Percentiles rank a stretch among this genome's conserved stretches.
These are phyloP conservation scores for Magnusiomyces ingens DNA, from an alignment of 1,139 yeast species.

Conservation along the genomic window DNA sequence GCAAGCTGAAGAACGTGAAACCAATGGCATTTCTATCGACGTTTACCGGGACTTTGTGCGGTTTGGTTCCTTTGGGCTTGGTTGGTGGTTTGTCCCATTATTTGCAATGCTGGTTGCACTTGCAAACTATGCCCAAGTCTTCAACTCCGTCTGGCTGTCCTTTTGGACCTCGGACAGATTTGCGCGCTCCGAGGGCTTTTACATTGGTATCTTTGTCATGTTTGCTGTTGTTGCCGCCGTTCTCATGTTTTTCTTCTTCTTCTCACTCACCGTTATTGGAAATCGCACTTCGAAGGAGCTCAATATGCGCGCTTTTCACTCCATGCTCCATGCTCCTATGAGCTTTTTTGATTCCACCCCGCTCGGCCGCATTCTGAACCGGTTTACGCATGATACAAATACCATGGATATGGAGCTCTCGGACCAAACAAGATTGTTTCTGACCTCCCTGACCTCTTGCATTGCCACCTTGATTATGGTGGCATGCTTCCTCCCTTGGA, in stretches of 20 bases:
- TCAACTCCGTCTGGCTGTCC: slow-evolving; percentile 77
- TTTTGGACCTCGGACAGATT: slow-evolving; percentile 70
- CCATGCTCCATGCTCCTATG: slow-evolving; percentile 72
- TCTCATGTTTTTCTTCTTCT: slow-evolving; percentile 39
- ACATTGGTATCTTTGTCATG: slow-evolving; percentile 67
- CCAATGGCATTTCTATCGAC: slow-evolving; percentile 40
- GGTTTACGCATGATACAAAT: slow-evolving; percentile 81
- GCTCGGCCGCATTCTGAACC: slow-evolving; percentile 60
- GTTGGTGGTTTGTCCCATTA: slow-evolving; percentile 38
- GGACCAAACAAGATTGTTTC: slow-evolving; percentile 39
- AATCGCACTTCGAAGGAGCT: slow-evolving; percentile 36
- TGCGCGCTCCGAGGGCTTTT: slow-evolving; percentile 44
- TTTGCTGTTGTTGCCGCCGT: slow-evolving; percentile 38
- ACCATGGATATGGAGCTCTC: slow-evolving; percentile 63
- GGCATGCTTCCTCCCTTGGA: slow-evolving; percentile 69
- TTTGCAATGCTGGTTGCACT: slow-evolving; percentile 39
- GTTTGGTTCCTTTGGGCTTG: slow-evolving; percentile 50
- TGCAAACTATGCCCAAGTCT: slow-evolving; percentile 54
- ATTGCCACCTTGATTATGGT: slow-evolving; percentile 62
- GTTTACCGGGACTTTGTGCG: slow-evolving; percentile 48
- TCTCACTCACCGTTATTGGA: slow-evolving; percentile 44
- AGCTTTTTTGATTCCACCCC: slow-evolving; percentile 63
- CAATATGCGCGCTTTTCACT: slow-evolving; percentile 46
- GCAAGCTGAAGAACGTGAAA: slow-evolving; percentile 44
- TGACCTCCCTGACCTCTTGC: slow-evolving; percentile 45